Evolutionary conservation across 768 basidiomycete genomes (phyloP).

Genomic region (Holtermannia corniformis): DNA sequence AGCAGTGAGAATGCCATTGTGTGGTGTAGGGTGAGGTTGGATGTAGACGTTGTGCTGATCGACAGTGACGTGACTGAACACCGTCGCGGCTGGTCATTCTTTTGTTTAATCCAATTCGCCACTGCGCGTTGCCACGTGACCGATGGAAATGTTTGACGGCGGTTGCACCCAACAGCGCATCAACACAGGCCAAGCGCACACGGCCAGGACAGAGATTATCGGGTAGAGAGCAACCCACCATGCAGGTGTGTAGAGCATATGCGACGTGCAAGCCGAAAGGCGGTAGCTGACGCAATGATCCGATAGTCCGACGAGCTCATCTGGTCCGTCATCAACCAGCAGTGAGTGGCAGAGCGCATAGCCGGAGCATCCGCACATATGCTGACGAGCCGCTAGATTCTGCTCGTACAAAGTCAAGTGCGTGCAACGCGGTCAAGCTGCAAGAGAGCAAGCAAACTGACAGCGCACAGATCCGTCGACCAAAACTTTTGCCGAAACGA

Average conservation of each 20-base stretch:
- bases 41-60: too few species aligned
- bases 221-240: slow-evolving; percentile 7
- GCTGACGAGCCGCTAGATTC: slow-evolving; percentile 55
- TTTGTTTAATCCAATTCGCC: too few species aligned
- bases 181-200: too few species aligned
- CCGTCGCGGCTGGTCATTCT: too few species aligned
- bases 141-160: too few species aligned
- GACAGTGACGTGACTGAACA: too few species aligned
- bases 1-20: slow-evolving; percentile 9
- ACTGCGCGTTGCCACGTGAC: too few species aligned
- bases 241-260: slow-evolving; percentile 29
- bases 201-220: neutral
- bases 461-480: slow-evolving; percentile 61
- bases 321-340: slow-evolving; percentile 83
- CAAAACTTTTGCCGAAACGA: slow-evolving; percentile 99
- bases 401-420: slow-evolving; percentile 99
- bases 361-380: slow-evolving; percentile 8
- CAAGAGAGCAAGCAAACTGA: slow-evolving; percentile 1
- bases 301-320: slow-evolving; percentile 79
- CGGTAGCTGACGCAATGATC: slow-evolving; percentile 18
- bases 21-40: too few species aligned
- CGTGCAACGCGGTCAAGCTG: slow-evolving; percentile 36
- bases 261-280: neutral
- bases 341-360: slow-evolving; percentile 27
- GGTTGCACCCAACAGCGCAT: too few species aligned